Evolutionary conservation across 2,329 filamentous ascomycete genomes (phyloP).

Genomic region (Amauroascus niger): DNA sequence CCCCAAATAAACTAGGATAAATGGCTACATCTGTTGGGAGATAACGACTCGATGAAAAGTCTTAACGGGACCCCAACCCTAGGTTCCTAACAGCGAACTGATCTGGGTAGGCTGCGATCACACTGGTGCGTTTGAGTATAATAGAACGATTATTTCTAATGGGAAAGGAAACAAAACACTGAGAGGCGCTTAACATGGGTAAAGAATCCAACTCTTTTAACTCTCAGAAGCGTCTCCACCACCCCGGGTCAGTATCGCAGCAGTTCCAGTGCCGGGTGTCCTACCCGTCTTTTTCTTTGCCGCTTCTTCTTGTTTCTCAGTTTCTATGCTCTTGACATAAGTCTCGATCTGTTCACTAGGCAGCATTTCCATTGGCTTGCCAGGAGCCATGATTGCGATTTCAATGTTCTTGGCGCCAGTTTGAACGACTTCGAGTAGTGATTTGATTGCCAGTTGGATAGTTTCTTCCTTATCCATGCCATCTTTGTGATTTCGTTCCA

Average conservation of each 20-base stretch:
- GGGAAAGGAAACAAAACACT: neutral
- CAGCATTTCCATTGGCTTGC: slow-evolving; percentile 83
- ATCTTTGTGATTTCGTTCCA: slow-evolving; percentile 98
- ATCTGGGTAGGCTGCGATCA: neutral
- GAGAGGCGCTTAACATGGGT: neutral
- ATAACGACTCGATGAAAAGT: neutral
- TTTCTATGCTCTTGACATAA: slow-evolving; percentile 98
- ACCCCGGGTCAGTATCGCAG: slow-evolving; percentile 62
- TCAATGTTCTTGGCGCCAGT: slow-evolving; percentile 99
- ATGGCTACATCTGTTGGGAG: neutral
- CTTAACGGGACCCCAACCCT: neutral
- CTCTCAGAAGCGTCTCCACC: slow-evolving; percentile 30
- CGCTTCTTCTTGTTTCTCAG: slow-evolving; percentile 98
- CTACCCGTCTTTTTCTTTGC: slow-evolving; percentile 85
- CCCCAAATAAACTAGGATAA: slow-evolving; percentile 67
- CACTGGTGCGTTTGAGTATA: slow-evolving; percentile 1
- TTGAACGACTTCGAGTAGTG: slow-evolving; percentile 92
- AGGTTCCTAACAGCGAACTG: neutral
- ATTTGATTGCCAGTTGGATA: slow-evolving; percentile 96
- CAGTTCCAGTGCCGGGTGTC: slow-evolving; percentile 36
- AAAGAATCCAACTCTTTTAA: slow-evolving; percentile 12
- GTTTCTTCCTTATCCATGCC: slow-evolving; percentile 94
- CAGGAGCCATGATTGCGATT: slow-evolving; percentile 94
- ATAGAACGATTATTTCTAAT: slow-evolving; percentile 3
- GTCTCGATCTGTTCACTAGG: slow-evolving; percentile 91